Base-by-base conservation (phyloP, 805 yeast species). In the Nakazawaea ernobii region DNA sequence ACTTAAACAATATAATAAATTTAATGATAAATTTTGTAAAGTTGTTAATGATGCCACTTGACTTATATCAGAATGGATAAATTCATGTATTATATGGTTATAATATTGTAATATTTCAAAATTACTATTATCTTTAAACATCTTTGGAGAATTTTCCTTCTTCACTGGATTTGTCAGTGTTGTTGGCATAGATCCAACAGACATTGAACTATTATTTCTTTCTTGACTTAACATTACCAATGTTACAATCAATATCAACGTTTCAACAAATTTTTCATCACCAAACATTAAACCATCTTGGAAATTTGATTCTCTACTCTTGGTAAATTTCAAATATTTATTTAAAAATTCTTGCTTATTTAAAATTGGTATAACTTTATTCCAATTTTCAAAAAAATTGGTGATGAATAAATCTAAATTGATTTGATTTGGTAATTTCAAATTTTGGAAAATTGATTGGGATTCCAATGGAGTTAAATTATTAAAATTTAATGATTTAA, bases 341-440 rank as follows among this genome's bases (percentile, higher is more conserved):
- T 69, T 67, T 59, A 84, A 69, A 56, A 90, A 90, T n/a, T 79
- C 73, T 38, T 77, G 77, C 52, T 80, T 79, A 60, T 86, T 87
- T 45, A 90, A 58, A 13, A 87, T 70, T 0, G 96, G 95, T 20
- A 83, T 69, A 5, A 79, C 64, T 26, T 76, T 71, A 28, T 86
- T 83, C 95, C 96, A 90, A 49, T 84, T 83, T 52, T 79, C 81
- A 64, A 88, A 89, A 59, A 77, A 90, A 3, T 79, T 60, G 0
- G 84, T 74, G 15, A 86, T 74, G 29, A 86, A 71, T 26, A 80
- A 80, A 61, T 90, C 96, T 48, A 87, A 61, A 49, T 80, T 79
- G 24, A 79, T 60, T 47, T 83, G 73, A 20, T 82, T 68, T 3
- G 79, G 79, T 26, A 80, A 55, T 43, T 65, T 66, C 32, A 74